Base-by-base conservation (phyloP, 2,329 filamentous ascomycete species). In the Drechslerella coelobrocha region DNA sequence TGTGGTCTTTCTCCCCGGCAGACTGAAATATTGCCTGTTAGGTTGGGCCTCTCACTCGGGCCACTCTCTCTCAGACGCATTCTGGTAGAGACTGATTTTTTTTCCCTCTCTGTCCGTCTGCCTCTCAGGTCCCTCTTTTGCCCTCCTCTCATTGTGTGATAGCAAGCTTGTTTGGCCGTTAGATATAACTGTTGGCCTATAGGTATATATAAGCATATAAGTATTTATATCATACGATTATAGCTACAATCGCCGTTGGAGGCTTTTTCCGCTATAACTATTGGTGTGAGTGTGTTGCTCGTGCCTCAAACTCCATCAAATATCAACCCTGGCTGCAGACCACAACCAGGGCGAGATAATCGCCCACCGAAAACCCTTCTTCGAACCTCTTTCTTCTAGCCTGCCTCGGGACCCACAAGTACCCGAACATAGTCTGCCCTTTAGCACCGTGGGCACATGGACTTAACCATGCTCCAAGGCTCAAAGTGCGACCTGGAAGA, bases 401-500 rank as follows among this genome's bases (percentile, higher is more conserved):
- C 12, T 39, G 34, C 63, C 45, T 62, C 57, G 65, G 65, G 65
- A 69, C 57, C 65, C 65, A 69, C 65, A 56, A 21, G 51, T 53
- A 62, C 65, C 65, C 65, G 65, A 69, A 62, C 59, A 39, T 21
- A 41, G 56, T 51, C 34, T 48, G 48, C 51, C 34, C n/a, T n/a
- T 54, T 45, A 50, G 63, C 65, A 69, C 65, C 57, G 57, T 69
- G 59, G 57, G 65, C 57, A 62, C 52, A 62, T 69, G 56, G 65
- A 69, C 65, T 60, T 41, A 50, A 69, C 65, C 65, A 61, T 69
- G 65, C 57, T 62, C 34, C 12, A 39, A 50, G 61, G 57, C 52
- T 61, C 62, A 57, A 61, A 57, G 65, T 61, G 56, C 57, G 24
- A 61, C 57, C 45, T 52, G 43, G 43, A 43, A 12, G 21, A 61